phyloP scores from a whole-genome alignment of 441 rosid genomes.

The Pelargonium myrrhifolium region DNA sequence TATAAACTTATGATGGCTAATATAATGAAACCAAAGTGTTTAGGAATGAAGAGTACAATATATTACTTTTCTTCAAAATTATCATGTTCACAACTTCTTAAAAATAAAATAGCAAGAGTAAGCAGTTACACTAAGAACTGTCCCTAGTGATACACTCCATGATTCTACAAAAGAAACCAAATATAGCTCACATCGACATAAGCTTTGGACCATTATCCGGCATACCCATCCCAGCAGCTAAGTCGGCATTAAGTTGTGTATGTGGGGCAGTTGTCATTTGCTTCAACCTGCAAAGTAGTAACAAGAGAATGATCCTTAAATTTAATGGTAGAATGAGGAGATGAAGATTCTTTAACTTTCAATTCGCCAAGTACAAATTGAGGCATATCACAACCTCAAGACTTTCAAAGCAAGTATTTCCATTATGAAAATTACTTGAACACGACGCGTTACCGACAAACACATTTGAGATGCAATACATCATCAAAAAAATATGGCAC shows the following conservation, averaged over 20 bases:
- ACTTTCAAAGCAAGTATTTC: too few species aligned
- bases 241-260: conserved; percentile 86
- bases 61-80: too few species aligned
- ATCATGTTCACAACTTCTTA: too few species aligned
- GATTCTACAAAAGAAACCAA: conserved; percentile 8
- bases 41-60: too few species aligned
- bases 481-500: too few species aligned
- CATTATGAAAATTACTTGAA: too few species aligned
- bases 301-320: conserved; percentile 5
- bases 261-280: conserved; percentile 70
- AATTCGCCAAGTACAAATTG: too few species aligned
- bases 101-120: neutral
- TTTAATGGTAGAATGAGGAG: neutral
- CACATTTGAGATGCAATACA: too few species aligned
- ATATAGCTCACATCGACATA: conserved; percentile 46
- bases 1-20: too few species aligned
- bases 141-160: neutral
- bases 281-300: conserved; percentile 51
- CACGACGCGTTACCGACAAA: too few species aligned
- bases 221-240: conserved; percentile 95
- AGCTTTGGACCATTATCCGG: conserved; percentile 91
- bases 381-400: too few species aligned
- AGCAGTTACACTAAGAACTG: neutral
- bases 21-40: too few species aligned
- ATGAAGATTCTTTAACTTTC: neutral